A percentile compares a stretch with the other conserved stretches of the same genome.
Conservation (phyloP, 345 rosid genomes). For the Camelina sativa region DNA sequence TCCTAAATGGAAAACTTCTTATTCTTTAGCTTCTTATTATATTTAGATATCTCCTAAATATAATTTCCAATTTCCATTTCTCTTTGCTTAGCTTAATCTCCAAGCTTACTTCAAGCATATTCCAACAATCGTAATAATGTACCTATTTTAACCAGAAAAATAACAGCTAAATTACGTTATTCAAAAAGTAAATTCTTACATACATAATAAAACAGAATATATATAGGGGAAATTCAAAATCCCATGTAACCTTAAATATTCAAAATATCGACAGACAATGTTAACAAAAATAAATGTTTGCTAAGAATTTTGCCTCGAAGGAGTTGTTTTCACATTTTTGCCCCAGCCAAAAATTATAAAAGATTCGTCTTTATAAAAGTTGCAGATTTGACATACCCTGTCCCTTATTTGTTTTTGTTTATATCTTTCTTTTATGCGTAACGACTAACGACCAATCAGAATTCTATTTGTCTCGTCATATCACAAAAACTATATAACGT, state of each 20-base stretch:
- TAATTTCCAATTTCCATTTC: too few species aligned
- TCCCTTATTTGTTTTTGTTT: background rate
- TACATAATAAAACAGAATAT: too few species aligned
- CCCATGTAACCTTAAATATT: conserved; percentile 19
- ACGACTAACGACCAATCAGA: background rate
- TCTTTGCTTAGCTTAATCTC: too few species aligned
- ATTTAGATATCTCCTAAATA: too few species aligned
- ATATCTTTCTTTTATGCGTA: background rate
- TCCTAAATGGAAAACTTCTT: too few species aligned
- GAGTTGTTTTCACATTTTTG: conserved; percentile 27
- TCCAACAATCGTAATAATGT: background rate
- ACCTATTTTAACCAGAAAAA: background rate
- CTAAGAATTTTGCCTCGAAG: background rate
- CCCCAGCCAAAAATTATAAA: conserved; percentile 20
- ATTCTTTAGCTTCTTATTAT: too few species aligned
- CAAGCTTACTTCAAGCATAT: too few species aligned
- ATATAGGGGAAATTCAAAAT: background rate
- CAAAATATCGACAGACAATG: conserved; percentile 18
- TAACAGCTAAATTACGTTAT: background rate
- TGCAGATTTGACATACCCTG: conserved; percentile 29
- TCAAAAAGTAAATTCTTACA: background rate
- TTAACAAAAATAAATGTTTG: background rate
- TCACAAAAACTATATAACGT: background rate
- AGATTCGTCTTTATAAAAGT: conserved; percentile 37
- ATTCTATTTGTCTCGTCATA: background rate